Evolutionary conservation across 2,329 filamentous ascomycete genomes (phyloP).

Genomic region (Cladosporium sp.): DNA sequence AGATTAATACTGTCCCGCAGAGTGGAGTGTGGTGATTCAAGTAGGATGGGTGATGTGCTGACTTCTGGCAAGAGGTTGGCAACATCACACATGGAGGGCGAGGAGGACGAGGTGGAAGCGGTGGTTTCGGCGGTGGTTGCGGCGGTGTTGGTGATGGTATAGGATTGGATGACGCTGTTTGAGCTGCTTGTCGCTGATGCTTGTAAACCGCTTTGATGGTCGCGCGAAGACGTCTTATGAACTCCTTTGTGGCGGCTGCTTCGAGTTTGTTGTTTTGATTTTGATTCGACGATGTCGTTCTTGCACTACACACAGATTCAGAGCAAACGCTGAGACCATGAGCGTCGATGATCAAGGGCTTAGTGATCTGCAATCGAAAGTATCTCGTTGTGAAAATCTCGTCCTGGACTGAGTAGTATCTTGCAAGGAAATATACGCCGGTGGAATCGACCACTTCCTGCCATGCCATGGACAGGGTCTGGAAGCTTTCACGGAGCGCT

Average conservation of each 20-base stretch:
- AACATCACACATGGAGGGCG: not conserved
- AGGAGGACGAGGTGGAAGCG: not conserved
- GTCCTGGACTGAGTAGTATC: conserved; percentile 9
- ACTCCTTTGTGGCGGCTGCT: not conserved
- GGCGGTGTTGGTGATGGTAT: too few species aligned
- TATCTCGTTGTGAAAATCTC: conserved; percentile 21
- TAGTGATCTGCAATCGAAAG: conserved; percentile 21
- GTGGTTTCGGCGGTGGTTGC: too few species aligned
- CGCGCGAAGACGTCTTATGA: not conserved
- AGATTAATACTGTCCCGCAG: not conserved
- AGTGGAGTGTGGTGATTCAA: not conserved
- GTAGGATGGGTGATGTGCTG: not conserved
- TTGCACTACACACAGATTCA: conserved; percentile 18
- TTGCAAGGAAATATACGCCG: conserved; percentile 15
- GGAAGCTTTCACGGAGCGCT: conserved; percentile 18
- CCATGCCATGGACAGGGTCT: conserved; percentile 15
- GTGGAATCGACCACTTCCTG: conserved; percentile 18
- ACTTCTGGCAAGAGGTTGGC: not conserved
- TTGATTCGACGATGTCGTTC: not conserved
- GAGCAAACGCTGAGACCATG: conserved; percentile 18
- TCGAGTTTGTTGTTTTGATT: not conserved
- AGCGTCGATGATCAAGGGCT: conserved; percentile 8
- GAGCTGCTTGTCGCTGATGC: not conserved
- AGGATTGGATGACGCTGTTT: not conserved
- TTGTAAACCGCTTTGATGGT: not conserved